Percentiles rank a stretch among this genome's conserved stretches.
Evolutionary conservation across 371 early-diverging fungal species (phyloP).

Genomic region (Haplosporangium sp.): DNA sequence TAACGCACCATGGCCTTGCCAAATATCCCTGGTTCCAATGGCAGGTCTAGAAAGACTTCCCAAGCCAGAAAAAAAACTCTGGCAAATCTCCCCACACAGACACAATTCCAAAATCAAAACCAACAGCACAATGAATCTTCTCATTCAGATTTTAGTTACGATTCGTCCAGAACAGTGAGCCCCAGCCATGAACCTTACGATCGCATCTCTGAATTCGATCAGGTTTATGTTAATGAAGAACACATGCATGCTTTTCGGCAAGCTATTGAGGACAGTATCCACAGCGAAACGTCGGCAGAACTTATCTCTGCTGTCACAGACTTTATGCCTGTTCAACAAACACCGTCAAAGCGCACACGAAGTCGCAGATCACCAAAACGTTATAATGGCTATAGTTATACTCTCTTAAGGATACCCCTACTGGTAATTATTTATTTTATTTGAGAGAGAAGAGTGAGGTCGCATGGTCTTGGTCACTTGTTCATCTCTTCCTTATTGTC

Average conservation of each 20-base stretch:
- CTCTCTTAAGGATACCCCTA: constrained; percentile 69
- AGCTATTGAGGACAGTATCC: constrained; percentile 61
- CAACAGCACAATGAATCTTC: constrained; percentile 25
- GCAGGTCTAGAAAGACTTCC: constrained; percentile 13
- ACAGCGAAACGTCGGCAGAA: constrained; percentile 58
- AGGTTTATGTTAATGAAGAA: constrained; percentile 62
- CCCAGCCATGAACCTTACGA: constrained; percentile 18
- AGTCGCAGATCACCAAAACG: constrained; percentile 19
- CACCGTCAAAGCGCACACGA: constrained; percentile 27
- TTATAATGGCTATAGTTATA: constrained; percentile 59
- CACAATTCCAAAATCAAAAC: background rate
- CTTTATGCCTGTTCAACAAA: constrained; percentile 58
- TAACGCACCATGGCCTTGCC: constrained; percentile 10
- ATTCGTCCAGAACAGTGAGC: constrained; percentile 34
- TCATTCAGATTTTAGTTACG: constrained; percentile 32
- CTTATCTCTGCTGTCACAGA: constrained; percentile 66
- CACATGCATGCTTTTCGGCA: constrained; percentile 64
- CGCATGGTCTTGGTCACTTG: background rate
- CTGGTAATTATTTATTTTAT: constrained; percentile 58
- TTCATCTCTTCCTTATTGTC: background rate
- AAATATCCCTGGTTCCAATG: constrained; percentile 5
- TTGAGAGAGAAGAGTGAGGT: background rate
- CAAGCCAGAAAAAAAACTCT: background rate
- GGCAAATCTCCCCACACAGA: background rate
- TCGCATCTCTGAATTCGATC: constrained; percentile 43